Base-by-base conservation (phyloP, 108 stramenopile genomes). In the Bacterosira constricta region DNA sequence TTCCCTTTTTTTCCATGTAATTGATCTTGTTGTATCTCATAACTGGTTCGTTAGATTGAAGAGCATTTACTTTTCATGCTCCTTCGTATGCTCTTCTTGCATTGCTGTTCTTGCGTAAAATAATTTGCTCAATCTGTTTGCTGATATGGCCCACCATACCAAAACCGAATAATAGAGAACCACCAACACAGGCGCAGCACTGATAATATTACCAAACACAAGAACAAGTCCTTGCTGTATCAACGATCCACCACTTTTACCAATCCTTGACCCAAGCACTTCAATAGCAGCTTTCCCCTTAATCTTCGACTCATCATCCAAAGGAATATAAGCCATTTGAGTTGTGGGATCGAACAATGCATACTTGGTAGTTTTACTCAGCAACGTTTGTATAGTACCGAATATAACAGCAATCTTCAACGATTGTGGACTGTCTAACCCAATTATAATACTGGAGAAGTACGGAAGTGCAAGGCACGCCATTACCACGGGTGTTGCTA, bases 261-360 rank as follows among this genome's bases (percentile, higher is more conserved):
- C 97, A 20, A 98, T 82, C 34, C 97, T 78, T 32, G 94, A 92
- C 21, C 96, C 97, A 35, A 98, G 67, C 20, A 98, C 97, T 69
- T 98, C 97, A 71, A 98, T 98, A 1, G 97, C 97, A 9, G 94
- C 96, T 65, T 96, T 96, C 8, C 96, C 96, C 74, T 98, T 98
- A 17, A 94, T 86, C 84, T 98, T 98, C 36, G 92, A 90, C 63
- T 98, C 96, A 29, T 96, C 87, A 69, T 97, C 97, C 36, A 98
- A 72, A 1, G 97, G 97, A 58, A 98, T 98, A 65, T 98, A 98
- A 6, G 96, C 95, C 94, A 98, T 98, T 80, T 92, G 89, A 1
- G 88, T 91, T 7, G 89, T 91, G 9, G 94, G 94, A 73, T 95
- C 94, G 64, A 95, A 95, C 44, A 95, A 57, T 6, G 91, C 91